A percentile compares a stretch with the other conserved stretches of the same genome.
These are phyloP conservation scores for Suhomyces xylopsoci DNA, from an alignment of 805 yeast genomes.

Conservation along the genomic window DNA sequence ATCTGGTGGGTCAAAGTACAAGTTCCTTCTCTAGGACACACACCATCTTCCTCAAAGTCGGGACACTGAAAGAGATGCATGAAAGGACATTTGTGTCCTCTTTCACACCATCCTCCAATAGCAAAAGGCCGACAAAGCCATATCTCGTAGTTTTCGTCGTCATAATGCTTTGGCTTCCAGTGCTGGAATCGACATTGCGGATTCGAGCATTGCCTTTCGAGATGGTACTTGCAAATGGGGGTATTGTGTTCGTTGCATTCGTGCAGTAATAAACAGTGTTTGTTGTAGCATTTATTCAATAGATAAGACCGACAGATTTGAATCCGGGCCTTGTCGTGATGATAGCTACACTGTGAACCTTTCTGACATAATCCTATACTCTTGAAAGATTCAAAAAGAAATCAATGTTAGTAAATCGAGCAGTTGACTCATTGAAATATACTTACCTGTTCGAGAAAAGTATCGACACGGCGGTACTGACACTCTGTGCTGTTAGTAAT, in stretches of 20 bases:
- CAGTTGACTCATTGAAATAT: neutral
- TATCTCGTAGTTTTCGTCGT: constrained; percentile 35
- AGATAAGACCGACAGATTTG: constrained; percentile 54
- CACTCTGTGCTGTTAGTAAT: constrained; percentile 10
- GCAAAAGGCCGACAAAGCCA: constrained; percentile 66
- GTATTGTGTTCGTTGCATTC: constrained; percentile 57
- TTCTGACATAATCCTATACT: constrained; percentile 51
- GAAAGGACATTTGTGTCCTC: constrained; percentile 56
- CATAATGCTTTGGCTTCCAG: constrained; percentile 46
- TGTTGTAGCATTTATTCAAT: constrained; percentile 45
- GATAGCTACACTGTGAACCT: constrained; percentile 49
- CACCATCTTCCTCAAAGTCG: constrained; percentile 60
- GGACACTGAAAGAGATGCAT: constrained; percentile 67
- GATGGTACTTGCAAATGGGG: constrained; percentile 30
- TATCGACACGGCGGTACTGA: constrained; percentile 28
- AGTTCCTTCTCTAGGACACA: constrained; percentile 49
- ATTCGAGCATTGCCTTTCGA: constrained; percentile 27
- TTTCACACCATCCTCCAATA: constrained; percentile 62
- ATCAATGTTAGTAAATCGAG: constrained; percentile 11
- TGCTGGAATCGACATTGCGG: constrained; percentile 55
- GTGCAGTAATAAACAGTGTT: constrained; percentile 57
- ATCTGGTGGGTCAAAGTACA: constrained; percentile 54
- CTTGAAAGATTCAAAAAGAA: constrained; percentile 20
- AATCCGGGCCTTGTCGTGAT: constrained; percentile 49
- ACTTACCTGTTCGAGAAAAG: constrained; percentile 39